phyloP scores from a whole-genome alignment of 2,329 filamentous ascomycete species.

The Teratosphaeria pseudoeucalypti region DNA sequence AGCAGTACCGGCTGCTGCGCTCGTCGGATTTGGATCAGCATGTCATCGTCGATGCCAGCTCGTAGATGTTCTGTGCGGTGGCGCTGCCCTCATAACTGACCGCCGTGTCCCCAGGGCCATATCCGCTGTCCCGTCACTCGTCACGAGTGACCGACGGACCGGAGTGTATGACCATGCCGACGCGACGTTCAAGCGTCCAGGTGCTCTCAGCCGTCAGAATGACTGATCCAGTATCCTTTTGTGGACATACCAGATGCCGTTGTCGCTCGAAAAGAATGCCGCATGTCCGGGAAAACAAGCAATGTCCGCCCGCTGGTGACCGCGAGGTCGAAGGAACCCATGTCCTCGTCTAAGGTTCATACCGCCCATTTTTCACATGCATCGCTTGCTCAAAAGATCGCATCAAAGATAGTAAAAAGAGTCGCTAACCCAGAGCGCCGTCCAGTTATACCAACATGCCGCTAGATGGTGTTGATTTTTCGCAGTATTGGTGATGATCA shows the following conservation, averaged over 20 bases:
- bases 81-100: background rate
- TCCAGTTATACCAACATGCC: slow-evolving; percentile 35
- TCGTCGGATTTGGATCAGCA: background rate
- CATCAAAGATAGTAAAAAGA: slow-evolving; percentile 7
- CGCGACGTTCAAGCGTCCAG: slow-evolving; percentile 2
- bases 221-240: background rate
- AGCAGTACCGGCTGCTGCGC: slow-evolving; percentile 4
- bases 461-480: slow-evolving; percentile 16
- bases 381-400: slow-evolving; percentile 7
- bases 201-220: background rate
- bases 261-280: background rate
- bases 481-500: slow-evolving; percentile 27
- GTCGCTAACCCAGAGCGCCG: slow-evolving; percentile 38
- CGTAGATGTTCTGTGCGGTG: background rate
- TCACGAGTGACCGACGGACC: slow-evolving; percentile 5
- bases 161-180: slow-evolving; percentile 10
- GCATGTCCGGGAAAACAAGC: background rate
- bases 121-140: slow-evolving; percentile 11
- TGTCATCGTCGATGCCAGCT: background rate
- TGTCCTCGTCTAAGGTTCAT: slow-evolving; percentile 5
- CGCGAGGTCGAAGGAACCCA: slow-evolving; percentile 5
- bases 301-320: slow-evolving; percentile 1
- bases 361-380: slow-evolving; percentile 4
- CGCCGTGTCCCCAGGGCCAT: slow-evolving; percentile 3
- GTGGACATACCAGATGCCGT: slow-evolving; percentile 8